phyloP scores from a whole-genome alignment of 352 stramenopile species.

The Phytophthora tubulina region DNA sequence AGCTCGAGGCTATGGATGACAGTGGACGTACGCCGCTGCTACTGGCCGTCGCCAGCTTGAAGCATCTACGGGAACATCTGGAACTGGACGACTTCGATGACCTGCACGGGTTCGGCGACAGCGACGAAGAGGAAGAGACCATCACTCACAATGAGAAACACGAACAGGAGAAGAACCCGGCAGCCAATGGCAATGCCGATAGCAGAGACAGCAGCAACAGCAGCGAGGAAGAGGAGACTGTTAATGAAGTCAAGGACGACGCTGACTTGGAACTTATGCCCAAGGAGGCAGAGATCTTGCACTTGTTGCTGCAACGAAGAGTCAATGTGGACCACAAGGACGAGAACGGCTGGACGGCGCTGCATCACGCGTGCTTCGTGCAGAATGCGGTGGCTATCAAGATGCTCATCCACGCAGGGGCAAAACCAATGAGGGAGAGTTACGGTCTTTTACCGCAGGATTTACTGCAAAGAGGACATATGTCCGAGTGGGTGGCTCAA shows the following conservation, averaged over 20 bases:
- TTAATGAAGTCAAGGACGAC: constrained; percentile 64
- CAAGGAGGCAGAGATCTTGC: constrained; percentile 80
- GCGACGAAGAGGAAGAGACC: constrained; percentile 35
- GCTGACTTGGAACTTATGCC: constrained; percentile 65
- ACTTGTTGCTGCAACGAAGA: constrained; percentile 72
- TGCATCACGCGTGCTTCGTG: constrained; percentile 85
- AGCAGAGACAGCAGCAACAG: constrained; percentile 22
- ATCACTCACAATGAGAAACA: not conserved
- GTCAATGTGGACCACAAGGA: constrained; percentile 87
- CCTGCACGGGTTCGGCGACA: constrained; percentile 34
- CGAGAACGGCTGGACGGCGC: constrained; percentile 85
- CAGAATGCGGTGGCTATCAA: constrained; percentile 77
- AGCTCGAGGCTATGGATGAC: constrained; percentile 81
- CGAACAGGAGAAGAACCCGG: constrained; percentile 15
- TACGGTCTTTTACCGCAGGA: constrained; percentile 85
- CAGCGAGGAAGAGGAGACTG: constrained; percentile 38
- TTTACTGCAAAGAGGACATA: constrained; percentile 73
- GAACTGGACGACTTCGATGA: constrained; percentile 61
- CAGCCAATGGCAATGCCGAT: constrained; percentile 7
- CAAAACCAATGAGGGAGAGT: constrained; percentile 73
- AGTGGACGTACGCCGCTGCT: constrained; percentile 81
- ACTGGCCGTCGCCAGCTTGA: constrained; percentile 71
- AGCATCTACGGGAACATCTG: constrained; percentile 49
- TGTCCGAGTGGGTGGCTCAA: constrained; percentile 73
- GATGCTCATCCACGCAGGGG: constrained; percentile 80